phyloP scores from a whole-genome alignment of 345 rosid genomes.

The Eucalyptus marginata region DNA sequence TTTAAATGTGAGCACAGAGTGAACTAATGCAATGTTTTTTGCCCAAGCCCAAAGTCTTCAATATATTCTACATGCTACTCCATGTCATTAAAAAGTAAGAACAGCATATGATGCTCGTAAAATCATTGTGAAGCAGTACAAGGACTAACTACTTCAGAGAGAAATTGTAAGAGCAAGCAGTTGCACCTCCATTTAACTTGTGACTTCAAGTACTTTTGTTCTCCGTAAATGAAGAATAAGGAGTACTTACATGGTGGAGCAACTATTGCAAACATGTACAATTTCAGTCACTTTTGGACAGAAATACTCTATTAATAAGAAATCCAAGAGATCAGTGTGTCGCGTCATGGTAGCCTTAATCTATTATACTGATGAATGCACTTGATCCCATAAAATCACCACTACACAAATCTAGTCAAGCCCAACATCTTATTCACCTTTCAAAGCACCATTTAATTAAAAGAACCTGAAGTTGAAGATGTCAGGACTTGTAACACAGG shows the following conservation, averaged over 20 bases:
- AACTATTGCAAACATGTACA: neutral
- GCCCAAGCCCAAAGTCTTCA: neutral
- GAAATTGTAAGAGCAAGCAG: too few species aligned
- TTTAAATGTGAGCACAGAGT: neutral
- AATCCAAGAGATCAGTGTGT: neutral
- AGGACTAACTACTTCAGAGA: too few species aligned
- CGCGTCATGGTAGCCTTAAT: neutral
- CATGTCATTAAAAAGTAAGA: too few species aligned
- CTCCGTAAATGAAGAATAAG: too few species aligned
- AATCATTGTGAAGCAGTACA: too few species aligned
- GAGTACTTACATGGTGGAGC: too few species aligned
- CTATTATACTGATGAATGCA: neutral
- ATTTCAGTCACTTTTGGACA: neutral
- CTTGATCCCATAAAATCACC: neutral
- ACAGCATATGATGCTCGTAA: too few species aligned
- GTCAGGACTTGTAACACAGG: too few species aligned
- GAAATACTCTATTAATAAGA: neutral
- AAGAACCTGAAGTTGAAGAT: neutral
- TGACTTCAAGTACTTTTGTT: too few species aligned
- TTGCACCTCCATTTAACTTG: too few species aligned
- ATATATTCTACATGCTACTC: too few species aligned
- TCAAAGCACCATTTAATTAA: neutral
- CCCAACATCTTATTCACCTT: neutral
- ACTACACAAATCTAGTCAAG: neutral
- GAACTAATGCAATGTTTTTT: neutral